phyloP scores from a whole-genome alignment of 306 rosid species.

The Crotalaria pallida region DNA sequence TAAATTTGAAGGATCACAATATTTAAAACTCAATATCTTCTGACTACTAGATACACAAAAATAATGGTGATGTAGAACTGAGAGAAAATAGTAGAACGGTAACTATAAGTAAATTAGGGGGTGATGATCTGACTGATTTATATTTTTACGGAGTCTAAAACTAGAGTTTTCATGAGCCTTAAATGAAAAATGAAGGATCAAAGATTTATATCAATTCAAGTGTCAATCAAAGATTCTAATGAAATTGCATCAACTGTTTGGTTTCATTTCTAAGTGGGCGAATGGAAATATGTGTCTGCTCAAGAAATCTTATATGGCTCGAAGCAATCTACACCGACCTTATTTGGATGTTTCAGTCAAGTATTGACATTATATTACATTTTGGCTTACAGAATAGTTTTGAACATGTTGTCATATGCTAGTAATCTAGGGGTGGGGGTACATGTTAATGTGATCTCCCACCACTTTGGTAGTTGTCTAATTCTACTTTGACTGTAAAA shows the following conservation, averaged over 20 bases:
- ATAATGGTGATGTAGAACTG: not conserved
- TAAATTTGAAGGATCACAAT: not conserved
- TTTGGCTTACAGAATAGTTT: not conserved
- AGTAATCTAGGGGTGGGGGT: not conserved
- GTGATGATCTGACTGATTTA: not conserved
- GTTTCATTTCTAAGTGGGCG: not conserved
- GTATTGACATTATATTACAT: not conserved
- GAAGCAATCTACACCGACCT: not conserved
- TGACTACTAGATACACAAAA: not conserved
- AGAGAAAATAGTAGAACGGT: not conserved
- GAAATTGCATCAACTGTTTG: not conserved
- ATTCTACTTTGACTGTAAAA: not conserved
- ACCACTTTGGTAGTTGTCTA: not conserved
- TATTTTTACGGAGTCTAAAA: not conserved
- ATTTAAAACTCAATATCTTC: not conserved
- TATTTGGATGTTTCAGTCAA: not conserved
- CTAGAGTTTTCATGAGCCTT: not conserved
- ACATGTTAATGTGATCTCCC: not conserved
- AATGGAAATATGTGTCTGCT: not conserved
- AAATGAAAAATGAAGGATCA: not conserved
- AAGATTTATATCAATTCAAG: not conserved
- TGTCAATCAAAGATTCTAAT: not conserved
- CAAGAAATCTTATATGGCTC: not conserved
- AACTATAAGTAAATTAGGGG: not conserved
- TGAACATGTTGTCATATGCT: not conserved